Conservation (phyloP, 768 basidiomycete genomes). For the Hypholoma fasciculare region DNA sequence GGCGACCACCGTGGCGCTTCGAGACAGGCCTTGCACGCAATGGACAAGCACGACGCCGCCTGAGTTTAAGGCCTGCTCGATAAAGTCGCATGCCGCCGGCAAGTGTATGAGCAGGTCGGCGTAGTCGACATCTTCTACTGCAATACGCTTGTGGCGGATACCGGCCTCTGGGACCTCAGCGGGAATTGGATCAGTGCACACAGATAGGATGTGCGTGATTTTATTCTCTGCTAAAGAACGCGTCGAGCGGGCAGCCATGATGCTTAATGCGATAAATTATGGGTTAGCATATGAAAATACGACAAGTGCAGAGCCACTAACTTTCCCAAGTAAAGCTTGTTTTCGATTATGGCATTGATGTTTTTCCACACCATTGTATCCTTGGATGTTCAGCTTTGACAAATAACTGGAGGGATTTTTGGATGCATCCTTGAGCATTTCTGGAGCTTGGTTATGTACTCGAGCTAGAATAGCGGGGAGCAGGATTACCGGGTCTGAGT, state of each 20-base stretch:
- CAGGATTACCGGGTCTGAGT: constrained; percentile 1
- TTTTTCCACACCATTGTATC: constrained; percentile 61
- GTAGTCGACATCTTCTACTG: constrained; percentile 69
- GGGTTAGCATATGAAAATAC: constrained; percentile 19
- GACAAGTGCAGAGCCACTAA: constrained; percentile 39
- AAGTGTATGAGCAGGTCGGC: constrained; percentile 68
- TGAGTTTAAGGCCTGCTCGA: constrained; percentile 56
- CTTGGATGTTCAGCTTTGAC: constrained; percentile 14
- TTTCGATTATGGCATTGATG: constrained; percentile 65
- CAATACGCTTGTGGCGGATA: constrained; percentile 67
- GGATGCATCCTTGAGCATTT: constrained; percentile 11
- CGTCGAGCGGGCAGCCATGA: constrained; percentile 69
- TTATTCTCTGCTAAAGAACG: constrained; percentile 71
- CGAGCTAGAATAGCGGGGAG: constrained; percentile 1
- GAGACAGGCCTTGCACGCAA: constrained; percentile 64
- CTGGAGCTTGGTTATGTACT: constrained; percentile 19
- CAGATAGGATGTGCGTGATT: constrained; percentile 80
- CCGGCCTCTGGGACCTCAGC: constrained; percentile 72
- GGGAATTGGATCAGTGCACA: constrained; percentile 71
- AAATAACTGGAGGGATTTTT: constrained; percentile 13
- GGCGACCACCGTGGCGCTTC: constrained; percentile 70
- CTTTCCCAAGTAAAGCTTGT: constrained; percentile 74
- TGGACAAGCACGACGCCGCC: constrained; percentile 68
- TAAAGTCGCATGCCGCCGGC: constrained; percentile 66
- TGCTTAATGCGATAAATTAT: constrained; percentile 27